These are phyloP conservation scores for Chlamydomonas applanata DNA, from an alignment of 139 green algal genomes.

Conservation along the genomic window DNA sequence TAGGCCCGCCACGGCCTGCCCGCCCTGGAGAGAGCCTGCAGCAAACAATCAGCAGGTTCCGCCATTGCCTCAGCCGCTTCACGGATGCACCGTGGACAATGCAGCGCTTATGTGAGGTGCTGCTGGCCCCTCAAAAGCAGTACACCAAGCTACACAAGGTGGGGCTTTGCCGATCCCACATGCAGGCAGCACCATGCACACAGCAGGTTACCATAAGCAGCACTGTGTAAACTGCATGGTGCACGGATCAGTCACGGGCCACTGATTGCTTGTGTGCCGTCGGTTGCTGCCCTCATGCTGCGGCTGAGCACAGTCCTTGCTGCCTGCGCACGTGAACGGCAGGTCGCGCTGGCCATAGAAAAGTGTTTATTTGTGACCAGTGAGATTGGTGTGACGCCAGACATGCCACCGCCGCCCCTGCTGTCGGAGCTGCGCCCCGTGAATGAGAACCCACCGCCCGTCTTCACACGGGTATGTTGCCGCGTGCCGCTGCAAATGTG, in stretches of 20 bases:
- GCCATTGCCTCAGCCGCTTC: conserved; percentile 36
- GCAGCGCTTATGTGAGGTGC: conserved; percentile 73
- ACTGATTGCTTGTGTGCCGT: too few relatives aligned
- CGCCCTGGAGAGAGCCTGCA: conserved; percentile 22
- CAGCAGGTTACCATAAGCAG: too few relatives aligned
- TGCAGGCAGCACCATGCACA: too few relatives aligned
- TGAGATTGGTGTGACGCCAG: conserved; percentile 7
- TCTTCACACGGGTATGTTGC: too few relatives aligned
- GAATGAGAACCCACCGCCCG: not conserved
- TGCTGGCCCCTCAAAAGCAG: conserved; percentile 73
- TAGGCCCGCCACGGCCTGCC: conserved; percentile 44
- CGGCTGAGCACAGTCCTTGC: too few relatives aligned
- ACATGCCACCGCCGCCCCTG: not conserved
- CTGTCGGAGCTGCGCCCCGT: not conserved
- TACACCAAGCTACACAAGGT: conserved; percentile 68
- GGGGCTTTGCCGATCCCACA: too few relatives aligned
- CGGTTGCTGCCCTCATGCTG: too few relatives aligned
- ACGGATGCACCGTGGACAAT: conserved; percentile 67
- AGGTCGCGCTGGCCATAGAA: conserved; percentile 25
- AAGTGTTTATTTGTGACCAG: conserved; percentile 26
- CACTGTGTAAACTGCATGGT: too few relatives aligned
- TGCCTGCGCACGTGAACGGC: not conserved
- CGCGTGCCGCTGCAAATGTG: too few relatives aligned
- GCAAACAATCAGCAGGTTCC: conserved; percentile 34
- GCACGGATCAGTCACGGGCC: too few relatives aligned